These are phyloP conservation scores for Chlamydomonas asymmetrica DNA, from an alignment of 139 green algal genomes.

Conservation along the genomic window DNA sequence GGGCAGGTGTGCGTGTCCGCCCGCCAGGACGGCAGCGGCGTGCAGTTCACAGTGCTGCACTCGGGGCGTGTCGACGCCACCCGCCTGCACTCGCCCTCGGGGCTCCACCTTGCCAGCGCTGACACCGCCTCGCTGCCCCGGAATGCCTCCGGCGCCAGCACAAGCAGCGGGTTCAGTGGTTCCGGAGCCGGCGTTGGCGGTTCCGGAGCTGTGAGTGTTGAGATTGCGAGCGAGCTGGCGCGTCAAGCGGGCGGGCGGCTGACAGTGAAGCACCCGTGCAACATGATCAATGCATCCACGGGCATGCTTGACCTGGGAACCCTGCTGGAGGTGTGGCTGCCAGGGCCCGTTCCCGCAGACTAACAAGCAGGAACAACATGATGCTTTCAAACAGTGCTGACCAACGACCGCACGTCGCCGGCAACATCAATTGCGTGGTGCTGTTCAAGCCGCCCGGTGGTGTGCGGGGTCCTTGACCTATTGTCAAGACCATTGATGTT, in stretches of 20 bases:
- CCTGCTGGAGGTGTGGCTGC: slow-evolving; percentile 42
- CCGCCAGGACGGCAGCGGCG: slow-evolving; percentile 20
- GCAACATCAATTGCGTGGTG: too few relatives aligned
- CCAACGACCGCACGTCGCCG: too few relatives aligned
- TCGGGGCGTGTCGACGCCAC: slow-evolving; percentile 29
- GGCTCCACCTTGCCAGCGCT: background rate
- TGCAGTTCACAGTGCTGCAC: slow-evolving; percentile 36
- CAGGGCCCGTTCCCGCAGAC: too few relatives aligned
- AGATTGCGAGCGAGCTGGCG: slow-evolving; percentile 32
- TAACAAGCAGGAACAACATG: too few relatives aligned
- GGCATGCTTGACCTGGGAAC: slow-evolving; percentile 40
- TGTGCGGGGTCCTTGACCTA: too few relatives aligned
- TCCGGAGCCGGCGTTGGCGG: background rate
- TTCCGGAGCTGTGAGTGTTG: slow-evolving; percentile 28
- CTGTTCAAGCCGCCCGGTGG: too few relatives aligned
- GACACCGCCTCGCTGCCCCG: background rate
- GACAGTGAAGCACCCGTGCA: slow-evolving; percentile 25
- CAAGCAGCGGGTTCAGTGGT: too few relatives aligned
- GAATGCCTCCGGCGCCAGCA: background rate
- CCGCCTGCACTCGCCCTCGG: slow-evolving; percentile 21
- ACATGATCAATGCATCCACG: slow-evolving; percentile 37
- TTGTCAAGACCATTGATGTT: too few relatives aligned
- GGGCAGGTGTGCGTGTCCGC: slow-evolving; percentile 37
- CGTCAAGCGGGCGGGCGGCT: slow-evolving; percentile 32
- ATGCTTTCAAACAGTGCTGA: too few relatives aligned